phyloP scores from a whole-genome alignment of 768 basidiomycete genomes.

The Pulveroboletus sp. region DNA sequence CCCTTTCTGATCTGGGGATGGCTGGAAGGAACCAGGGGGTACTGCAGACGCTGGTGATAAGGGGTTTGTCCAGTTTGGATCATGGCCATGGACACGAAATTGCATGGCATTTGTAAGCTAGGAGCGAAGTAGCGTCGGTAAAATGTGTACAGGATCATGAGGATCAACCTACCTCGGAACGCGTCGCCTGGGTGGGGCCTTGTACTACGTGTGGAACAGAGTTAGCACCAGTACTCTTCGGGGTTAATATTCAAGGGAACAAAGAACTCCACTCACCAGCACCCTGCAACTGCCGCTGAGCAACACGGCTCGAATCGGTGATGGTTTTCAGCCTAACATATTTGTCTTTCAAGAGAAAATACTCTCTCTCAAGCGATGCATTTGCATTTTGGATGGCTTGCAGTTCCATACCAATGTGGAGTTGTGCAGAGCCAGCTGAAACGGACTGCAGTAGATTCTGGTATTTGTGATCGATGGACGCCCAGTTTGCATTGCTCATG shows the following conservation, averaged over 20 bases:
- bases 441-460: constrained; percentile 21
- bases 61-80: constrained; percentile 7
- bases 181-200: constrained; percentile 2
- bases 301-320: constrained; percentile 1
- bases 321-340: constrained; percentile 16
- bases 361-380: constrained; percentile 19
- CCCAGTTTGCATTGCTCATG: constrained; percentile 17
- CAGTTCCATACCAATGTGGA: constrained; percentile 19
- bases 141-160: background rate
- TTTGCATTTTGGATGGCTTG: constrained; percentile 16
- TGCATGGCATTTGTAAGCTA: background rate
- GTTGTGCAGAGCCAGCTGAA: constrained; percentile 13
- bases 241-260: background rate
- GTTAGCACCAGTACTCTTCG: background rate
- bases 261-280: constrained; percentile 2
- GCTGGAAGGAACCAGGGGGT: constrained; percentile 1
- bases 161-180: constrained; percentile 10
- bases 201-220: constrained; percentile 1
- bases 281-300: constrained; percentile 10
- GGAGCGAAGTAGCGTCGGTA: background rate
- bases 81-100: background rate
- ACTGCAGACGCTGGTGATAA: constrained; percentile 6
- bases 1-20: constrained; percentile 4
- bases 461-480: constrained; percentile 20
- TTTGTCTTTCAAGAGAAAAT: constrained; percentile 19